Conservation (phyloP, 2,329 filamentous ascomycete genomes). For the Neopestalotiopsis sp. region DNA sequence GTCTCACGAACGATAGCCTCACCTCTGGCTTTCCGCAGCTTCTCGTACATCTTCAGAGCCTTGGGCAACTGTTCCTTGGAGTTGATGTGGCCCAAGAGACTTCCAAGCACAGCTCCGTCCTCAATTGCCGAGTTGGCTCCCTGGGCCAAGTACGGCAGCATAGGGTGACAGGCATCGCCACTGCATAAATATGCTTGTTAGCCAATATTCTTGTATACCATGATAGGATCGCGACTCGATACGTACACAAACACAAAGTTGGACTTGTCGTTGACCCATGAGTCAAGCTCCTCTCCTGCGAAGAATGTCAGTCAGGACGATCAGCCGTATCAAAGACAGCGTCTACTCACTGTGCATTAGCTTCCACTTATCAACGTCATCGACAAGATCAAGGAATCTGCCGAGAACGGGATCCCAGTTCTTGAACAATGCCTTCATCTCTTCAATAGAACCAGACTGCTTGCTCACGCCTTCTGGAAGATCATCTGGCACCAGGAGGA, state of each 20-base stretch:
- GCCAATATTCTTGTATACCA: background rate
- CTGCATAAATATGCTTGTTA: constrained; percentile 34
- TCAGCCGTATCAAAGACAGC: constrained; percentile 16
- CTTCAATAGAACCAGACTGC: constrained; percentile 57
- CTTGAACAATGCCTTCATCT: constrained; percentile 64
- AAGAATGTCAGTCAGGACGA: background rate
- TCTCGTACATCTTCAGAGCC: constrained; percentile 50
- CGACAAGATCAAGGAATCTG: constrained; percentile 52
- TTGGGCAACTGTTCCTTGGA: constrained; percentile 50
- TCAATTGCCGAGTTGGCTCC: constrained; percentile 72
- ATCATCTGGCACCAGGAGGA: constrained; percentile 68
- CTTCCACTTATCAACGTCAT: constrained; percentile 71
- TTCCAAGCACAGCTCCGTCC: constrained; percentile 69
- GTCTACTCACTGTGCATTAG: constrained; percentile 56
- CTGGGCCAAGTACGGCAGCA: constrained; percentile 68
- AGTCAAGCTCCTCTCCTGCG: constrained; percentile 52
- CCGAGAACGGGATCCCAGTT: constrained; percentile 67
- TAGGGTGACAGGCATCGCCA: constrained; percentile 68
- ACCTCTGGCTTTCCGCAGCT: constrained; percentile 51
- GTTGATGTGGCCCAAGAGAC: constrained; percentile 57
- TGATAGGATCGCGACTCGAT: background rate
- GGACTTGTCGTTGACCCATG: constrained; percentile 57
- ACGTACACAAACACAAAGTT: constrained; percentile 55
- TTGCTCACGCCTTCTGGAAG: constrained; percentile 58
- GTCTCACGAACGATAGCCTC: constrained; percentile 65